Base-by-base conservation (phyloP, 202 grass and related monocot species). In the Sporobolus alterniflorus region DNA sequence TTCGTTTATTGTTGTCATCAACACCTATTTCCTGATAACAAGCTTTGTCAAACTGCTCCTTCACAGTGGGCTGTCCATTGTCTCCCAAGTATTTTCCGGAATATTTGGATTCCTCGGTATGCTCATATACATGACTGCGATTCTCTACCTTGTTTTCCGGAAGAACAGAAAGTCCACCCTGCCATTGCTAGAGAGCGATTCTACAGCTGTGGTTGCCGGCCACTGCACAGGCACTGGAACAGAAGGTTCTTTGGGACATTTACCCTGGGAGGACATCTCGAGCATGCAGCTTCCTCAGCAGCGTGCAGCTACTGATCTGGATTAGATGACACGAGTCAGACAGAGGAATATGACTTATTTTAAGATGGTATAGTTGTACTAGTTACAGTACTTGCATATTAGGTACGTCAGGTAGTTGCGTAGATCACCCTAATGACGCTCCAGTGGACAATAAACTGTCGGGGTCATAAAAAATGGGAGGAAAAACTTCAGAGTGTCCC, bases 271-370 rank as follows among this genome's bases (percentile, higher is more conserved):
- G 85, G 96, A 98, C 76, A 98, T 98, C 33, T 87, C 91, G 40
- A 98, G 90, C 81, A 98, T 98, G 96, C 96, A 96, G 67, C 91
- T 98, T 54, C 96, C 96, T 14, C 78, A 94, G 66, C 67, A 77
- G 64, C 83, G 63, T 66, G 31, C 67, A 31, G 59, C 78, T n/a
- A 71, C 78, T 85, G 91, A 91, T 74, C 69, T 94, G 11, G 89
- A 85, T 68, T 98, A 93, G 79, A 56, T 66, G 50, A 49, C n/a
- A 30, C 10, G 8, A 59, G 9, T 28, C 41, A 86, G 49, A 68
- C 44, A 85, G 66, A 75, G 16, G 77, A 40, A 73, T 56, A 39
- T 76, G 14, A 2, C 5, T 41, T 76, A 26, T 71, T 66, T 56
- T 44, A 54, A 54, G 30, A 67, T 46, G 42, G 21, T 76, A 42